Evolutionary conservation across 495 filamentous ascomycete species (phyloP), one percentile per base, ranked within the genome.

Genomic region (Penicillium verhagenii): DNA sequence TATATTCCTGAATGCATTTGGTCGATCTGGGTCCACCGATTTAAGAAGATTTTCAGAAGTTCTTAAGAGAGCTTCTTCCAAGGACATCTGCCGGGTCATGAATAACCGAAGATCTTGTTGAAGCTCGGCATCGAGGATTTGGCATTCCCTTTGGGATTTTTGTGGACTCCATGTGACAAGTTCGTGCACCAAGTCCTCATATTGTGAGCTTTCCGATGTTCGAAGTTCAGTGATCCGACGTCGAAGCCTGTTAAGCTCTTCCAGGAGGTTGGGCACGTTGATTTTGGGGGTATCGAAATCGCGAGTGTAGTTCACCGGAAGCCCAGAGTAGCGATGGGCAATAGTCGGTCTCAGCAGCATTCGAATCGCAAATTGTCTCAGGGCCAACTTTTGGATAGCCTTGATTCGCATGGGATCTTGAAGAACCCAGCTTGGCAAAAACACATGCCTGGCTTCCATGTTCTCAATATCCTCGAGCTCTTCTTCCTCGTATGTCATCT

Each of bases 291-390:
- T 38, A 4, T 67, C 51, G 10, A 52, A 51, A 42, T 72, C 71
- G 0, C 54, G 35, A 3, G 47, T 53, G 39, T 75, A 76, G 20
- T 70, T 65, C 63, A 72, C 70, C 16, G 59, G 61, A 11, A 75
- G 23, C 3, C 75, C 75, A 11, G 57, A 51, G 28, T 78, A 78
- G 38, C 63, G 62, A 46, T 78, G 75, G 1, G 71, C 72, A 21
- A 78, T 66, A 6, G 61, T 54, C 18, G 73, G 74, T 14, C 75
- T 68, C 6, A 78, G 58, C 9, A 78, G 35, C 26, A 77, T 38
- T 24, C 75, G 61, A 28, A 77, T 71, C 3, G 70, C 68, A n/a
- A 78, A 73, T 59, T 78, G 72, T 46, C 66, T 74, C 46, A 75
- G 33, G 6, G 73, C 73, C 11, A 78, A 60, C 37, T 70, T 74